Percentiles rank a stretch among this genome's conserved stretches.
Evolutionary conservation across 345 rosid genomes (phyloP).

Genomic region (Populus pruinosa): DNA sequence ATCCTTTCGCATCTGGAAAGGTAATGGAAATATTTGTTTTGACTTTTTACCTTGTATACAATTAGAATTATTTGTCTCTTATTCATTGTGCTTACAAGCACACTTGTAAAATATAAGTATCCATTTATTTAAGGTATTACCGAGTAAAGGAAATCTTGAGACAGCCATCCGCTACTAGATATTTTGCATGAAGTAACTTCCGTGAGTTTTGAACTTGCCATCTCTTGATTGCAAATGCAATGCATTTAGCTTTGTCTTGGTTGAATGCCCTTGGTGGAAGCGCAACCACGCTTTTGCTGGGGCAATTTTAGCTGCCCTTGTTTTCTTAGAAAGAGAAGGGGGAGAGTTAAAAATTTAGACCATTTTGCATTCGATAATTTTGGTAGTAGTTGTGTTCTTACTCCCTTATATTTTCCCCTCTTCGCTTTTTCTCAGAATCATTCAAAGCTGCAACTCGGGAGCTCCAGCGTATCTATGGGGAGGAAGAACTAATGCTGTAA

Average conservation of each 20-base stretch:
- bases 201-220: neutral
- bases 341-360: neutral
- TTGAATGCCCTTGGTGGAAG: neutral
- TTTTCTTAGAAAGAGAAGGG: neutral
- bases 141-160: neutral
- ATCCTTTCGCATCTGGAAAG: slow-evolving; percentile 93
- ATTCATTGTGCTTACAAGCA: neutral
- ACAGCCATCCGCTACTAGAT: neutral
- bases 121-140: neutral
- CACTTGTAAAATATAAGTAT: neutral
- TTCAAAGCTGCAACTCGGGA: slow-evolving; percentile 89
- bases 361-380: neutral
- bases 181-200: neutral
- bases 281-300: too few species aligned
- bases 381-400: neutral
- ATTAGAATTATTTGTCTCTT: neutral
- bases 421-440: slow-evolving; percentile 47
- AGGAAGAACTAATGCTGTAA: slow-evolving; percentile 57
- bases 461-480: slow-evolving; percentile 83
- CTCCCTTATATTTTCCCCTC: neutral
- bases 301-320: neutral
- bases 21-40: slow-evolving; percentile 22
- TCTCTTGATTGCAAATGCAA: neutral
- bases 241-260: neutral
- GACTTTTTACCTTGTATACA: neutral